Evolutionary conservation across 192 early-diverging fungal species (phyloP), one percentile per base, ranked within the genome.

Genomic region (Piromyces finnis): DNA sequence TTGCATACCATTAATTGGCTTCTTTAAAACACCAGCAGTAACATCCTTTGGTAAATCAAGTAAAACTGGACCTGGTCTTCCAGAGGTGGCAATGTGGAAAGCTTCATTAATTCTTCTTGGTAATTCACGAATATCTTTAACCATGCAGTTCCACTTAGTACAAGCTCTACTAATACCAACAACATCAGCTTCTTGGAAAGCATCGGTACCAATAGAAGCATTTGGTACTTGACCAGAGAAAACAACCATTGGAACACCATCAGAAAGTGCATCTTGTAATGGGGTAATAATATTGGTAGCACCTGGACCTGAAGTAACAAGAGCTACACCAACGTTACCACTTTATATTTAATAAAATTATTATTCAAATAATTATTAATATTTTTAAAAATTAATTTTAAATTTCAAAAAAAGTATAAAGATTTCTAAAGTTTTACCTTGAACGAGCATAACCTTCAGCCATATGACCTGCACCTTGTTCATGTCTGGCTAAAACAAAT

Each of bases 91-190:
- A 82, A 99, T 98, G 82, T 96, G 92, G 82, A 99, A 99, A 15
- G 97, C 96, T 87, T 99, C 97, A 84, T 96, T 97, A 88, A 99
- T 97, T 83, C 97, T 93, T 29, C 96, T 89, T 68, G 97, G 97
- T 41, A 99, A 88, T 86, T 99, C 97, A 80, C 93, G 88, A 83
- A 99, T 90, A 83, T 97, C 94, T 83, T 94, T 95, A 85, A 99
- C 95, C 96, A 97, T 95, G 39, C 97, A 96, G 84, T 99, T 99
- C 97, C 97, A 99, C 85, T 98, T 99, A 85, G 97, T 97, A 88
- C 97, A 99, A 26, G 93, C 87, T 30, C 97, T 91, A 82, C 94
- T 94, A 84, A 99, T 99, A 78, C 96, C 96, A 29, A 99, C 89
- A 35, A 99, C 89, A 83, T 99, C 97, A 79, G 97, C 97, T 86